Conservation (phyloP, 2,329 filamentous ascomycete genomes). For the Ophidiomyces ophidiicola region DNA sequence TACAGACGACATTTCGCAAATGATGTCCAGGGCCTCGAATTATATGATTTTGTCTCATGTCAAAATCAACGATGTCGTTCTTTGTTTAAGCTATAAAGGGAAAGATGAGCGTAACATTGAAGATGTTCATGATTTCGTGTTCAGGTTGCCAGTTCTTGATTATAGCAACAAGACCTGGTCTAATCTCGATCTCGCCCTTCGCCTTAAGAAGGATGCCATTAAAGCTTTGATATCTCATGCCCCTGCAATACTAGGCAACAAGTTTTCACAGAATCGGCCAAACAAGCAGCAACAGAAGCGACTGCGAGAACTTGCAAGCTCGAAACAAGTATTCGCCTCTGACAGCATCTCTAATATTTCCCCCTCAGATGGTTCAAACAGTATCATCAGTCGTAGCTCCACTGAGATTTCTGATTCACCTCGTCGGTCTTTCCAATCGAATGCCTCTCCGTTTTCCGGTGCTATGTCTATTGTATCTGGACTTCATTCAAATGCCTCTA, state of each 20-base stretch:
- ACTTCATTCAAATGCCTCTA: constrained; percentile 6
- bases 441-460: constrained; percentile 26
- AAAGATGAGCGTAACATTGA: constrained; percentile 90
- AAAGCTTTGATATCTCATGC: constrained; percentile 90
- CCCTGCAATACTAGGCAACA: constrained; percentile 93
- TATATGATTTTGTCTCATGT: constrained; percentile 97
- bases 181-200: constrained; percentile 83
- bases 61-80: constrained; percentile 84
- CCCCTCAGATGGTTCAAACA: constrained; percentile 23
- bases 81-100: constrained; percentile 93
- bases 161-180: constrained; percentile 99
- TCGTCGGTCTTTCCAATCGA: constrained; percentile 27
- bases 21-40: constrained; percentile 88
- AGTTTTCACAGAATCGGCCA: constrained; percentile 80
- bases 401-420: constrained; percentile 28
- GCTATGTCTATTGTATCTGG: constrained; percentile 28
- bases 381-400: constrained; percentile 29
- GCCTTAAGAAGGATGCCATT: constrained; percentile 88
- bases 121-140: constrained; percentile 95
- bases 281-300: constrained; percentile 65
- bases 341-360: constrained; percentile 9
- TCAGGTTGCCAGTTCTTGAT: constrained; percentile 84
- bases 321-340: constrained; percentile 50
- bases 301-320: constrained; percentile 72
- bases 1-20: constrained; percentile 85